Base-by-base conservation (phyloP, 1,139 yeast genomes). In the Blastobotrys illinoisensis region DNA sequence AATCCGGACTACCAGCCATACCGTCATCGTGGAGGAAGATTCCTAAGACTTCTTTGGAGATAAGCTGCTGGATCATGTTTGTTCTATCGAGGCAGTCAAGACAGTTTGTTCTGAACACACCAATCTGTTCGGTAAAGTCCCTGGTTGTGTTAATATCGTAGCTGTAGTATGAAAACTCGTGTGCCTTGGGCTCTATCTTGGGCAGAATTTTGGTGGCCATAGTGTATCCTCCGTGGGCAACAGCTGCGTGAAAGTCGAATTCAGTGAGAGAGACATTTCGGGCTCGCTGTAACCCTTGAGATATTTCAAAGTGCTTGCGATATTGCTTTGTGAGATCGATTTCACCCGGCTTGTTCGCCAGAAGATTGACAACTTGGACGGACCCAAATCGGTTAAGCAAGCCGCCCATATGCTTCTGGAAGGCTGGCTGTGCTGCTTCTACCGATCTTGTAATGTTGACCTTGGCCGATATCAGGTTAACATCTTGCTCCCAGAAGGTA, bases 401-500 rank as follows among this genome's bases (percentile, higher is more conserved):
- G 21, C 78, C 77, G 46, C 80, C 80, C 66, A 93, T 88, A 71
- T 95, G 99, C 56, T 79, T 79, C 61, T 87, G 84, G 65, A 93
- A 91, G 1, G 93, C 82, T 0, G 97, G 95, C 64, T 89, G 96
- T 0, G 98, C 85, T 0, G 98, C 99, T 61, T 90, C 98, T 24
- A 80, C 72, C 1, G 97, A 88, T 63, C 99, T 77, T 0, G 97
- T 90, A 11, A 95, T 79, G 44, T 88, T 86, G 51, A 93, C 88
- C 68, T 91, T 93, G 16, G 93, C 86, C 49, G 83, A 67, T n/a
- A 85, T 73, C 54, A 85, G 72, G 11, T 88, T 85, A 1, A 95
- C 83, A 65, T 91, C 98, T 69, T 95, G 99, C 68, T 95, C 99
- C 99, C 99, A 95, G 67, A 95, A 95, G 1, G 95, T 79, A 0